phyloP scores from a whole-genome alignment of 2,329 filamentous ascomycete species.

The Fusarium siculi region DNA sequence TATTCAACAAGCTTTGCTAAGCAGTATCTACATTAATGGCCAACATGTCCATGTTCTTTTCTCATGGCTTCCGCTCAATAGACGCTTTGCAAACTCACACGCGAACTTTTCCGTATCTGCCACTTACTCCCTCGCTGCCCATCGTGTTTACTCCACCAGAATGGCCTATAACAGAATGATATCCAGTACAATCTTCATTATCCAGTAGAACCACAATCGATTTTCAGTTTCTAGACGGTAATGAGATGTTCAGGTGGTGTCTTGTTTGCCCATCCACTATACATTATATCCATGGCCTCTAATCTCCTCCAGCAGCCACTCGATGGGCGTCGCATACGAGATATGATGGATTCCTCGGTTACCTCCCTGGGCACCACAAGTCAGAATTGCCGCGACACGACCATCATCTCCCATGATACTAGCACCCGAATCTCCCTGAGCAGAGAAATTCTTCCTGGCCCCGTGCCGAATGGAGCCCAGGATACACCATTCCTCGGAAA shows the following conservation, averaged over 20 bases:
- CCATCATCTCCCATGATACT: not conserved
- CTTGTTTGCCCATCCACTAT: not conserved
- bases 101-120: fast-evolving
- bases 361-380: fast-evolving
- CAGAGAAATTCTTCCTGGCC: fast-evolving
- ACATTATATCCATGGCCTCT: not conserved
- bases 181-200: too few relatives aligned
- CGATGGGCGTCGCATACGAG: conserved; percentile 7
- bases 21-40: not conserved
- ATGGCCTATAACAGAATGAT: too few relatives aligned
- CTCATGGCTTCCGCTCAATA: not conserved
- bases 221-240: too few relatives aligned
- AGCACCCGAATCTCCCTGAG: not conserved
- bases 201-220: too few relatives aligned
- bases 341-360: not conserved
- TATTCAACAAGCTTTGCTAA: fast-evolving
- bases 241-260: not conserved
- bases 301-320: conserved; percentile 23
- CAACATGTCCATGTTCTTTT: not conserved
- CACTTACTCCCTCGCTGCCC: too few relatives aligned
- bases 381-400: not conserved
- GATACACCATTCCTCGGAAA: conserved; percentile 19
- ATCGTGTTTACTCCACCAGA: not conserved
- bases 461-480: not conserved
- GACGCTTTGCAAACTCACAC: not conserved